phyloP scores from a whole-genome alignment of 352 stramenopile genomes.

The Blastocystis sp. region DNA sequence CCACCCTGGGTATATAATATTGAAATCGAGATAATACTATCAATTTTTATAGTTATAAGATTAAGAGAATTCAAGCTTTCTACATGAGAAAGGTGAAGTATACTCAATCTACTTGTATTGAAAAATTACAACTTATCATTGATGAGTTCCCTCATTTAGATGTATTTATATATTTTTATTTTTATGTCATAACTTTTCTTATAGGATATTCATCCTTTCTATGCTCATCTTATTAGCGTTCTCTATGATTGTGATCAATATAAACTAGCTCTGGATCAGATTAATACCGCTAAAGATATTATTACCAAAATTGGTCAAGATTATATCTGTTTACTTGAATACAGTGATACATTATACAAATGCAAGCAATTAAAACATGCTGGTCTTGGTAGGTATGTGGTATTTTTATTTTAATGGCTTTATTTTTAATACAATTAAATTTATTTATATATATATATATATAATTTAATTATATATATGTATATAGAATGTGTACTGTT shows the following conservation, averaged over 20 bases:
- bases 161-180: too few relatives aligned
- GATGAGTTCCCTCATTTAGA: constrained; percentile 94
- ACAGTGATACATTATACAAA: constrained; percentile 90
- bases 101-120: constrained; percentile 92
- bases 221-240: constrained; percentile 97
- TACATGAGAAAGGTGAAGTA: constrained; percentile 99
- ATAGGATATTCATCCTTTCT: constrained; percentile 91
- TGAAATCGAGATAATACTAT: too few relatives aligned
- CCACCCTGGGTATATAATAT: constrained; percentile 87
- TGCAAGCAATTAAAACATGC: constrained; percentile 99
- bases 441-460: too few relatives aligned
- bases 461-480: too few relatives aligned
- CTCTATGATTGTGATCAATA: constrained; percentile 99
- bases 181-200: too few relatives aligned
- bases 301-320: constrained; percentile 89
- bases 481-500: constrained; percentile 94
- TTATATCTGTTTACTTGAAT: constrained; percentile 98
- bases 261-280: constrained; percentile 94
- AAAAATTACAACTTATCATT: constrained; percentile 86
- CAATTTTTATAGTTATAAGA: too few relatives aligned
- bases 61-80: constrained; percentile 79
- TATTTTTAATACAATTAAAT: too few relatives aligned
- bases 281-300: constrained; percentile 89
- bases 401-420: too few relatives aligned
- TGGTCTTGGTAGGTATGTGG: constrained; percentile 83